Evolutionary conservation across 148 eudicot genomes (phyloP).

Genomic region (Rhododendron williamsianum): DNA sequence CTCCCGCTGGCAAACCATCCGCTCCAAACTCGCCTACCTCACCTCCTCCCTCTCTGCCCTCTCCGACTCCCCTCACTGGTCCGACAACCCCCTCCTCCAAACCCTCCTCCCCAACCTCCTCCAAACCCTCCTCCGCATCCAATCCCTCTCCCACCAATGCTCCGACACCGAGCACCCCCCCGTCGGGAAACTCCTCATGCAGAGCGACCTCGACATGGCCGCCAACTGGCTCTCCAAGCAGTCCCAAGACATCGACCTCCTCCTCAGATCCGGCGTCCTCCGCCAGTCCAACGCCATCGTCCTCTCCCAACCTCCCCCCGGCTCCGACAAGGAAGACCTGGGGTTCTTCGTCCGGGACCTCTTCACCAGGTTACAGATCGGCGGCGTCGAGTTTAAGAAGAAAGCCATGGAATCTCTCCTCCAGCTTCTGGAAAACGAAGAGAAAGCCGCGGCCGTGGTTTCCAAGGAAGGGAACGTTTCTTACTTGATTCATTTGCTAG

Average conservation of each 20-base stretch:
- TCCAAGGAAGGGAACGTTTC: conserved; percentile 40
- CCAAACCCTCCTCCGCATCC: conserved; percentile 34
- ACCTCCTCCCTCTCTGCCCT: conserved; percentile 34
- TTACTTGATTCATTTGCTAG: conserved; percentile 38
- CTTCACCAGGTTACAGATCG: conserved; percentile 55
- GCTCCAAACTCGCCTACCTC: conserved; percentile 38
- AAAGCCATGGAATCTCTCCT: conserved; percentile 49
- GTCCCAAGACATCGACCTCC: conserved; percentile 37
- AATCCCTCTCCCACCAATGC: conserved; percentile 32
- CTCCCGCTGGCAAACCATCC: conserved; percentile 49
- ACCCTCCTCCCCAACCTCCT: conserved; percentile 33
- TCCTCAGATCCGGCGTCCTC: conserved; percentile 55
- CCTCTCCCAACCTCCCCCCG: conserved; percentile 37
- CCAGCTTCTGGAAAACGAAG: conserved; percentile 33
- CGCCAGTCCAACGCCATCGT: conserved; percentile 56
- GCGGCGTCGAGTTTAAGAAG: conserved; percentile 49
- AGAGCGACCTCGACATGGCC: conserved; percentile 69
- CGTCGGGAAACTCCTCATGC: conserved; percentile 51
- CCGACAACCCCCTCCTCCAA: conserved; percentile 37
- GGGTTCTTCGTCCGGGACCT: conserved; percentile 43
- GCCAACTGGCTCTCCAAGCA: conserved; percentile 44
- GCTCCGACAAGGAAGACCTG: conserved; percentile 42
- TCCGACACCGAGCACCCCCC: conserved; percentile 8
- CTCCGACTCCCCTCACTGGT: conserved; percentile 47
- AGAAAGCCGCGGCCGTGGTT: conserved; percentile 28